A percentile compares a stretch with the other conserved stretches of the same genome.
phyloP scores from a whole-genome alignment of 805 yeast genomes.

The Hanseniaspora occidentalis region DNA sequence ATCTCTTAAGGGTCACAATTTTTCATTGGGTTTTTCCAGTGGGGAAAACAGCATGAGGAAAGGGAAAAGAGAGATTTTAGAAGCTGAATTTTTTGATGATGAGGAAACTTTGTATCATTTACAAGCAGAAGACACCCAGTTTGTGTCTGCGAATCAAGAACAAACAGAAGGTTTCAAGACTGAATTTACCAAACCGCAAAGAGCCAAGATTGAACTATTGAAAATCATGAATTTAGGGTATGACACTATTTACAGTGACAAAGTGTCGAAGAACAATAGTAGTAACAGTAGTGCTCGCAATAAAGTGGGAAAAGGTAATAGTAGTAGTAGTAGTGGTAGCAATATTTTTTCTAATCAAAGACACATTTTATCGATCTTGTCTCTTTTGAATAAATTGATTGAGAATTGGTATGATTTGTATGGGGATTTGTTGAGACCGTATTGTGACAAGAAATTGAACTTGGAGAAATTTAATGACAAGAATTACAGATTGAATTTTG shows the following conservation, averaged over 20 bases:
- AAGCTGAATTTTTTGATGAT: conserved; percentile 21
- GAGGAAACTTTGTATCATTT: conserved; percentile 21
- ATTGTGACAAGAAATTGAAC: conserved; percentile 22
- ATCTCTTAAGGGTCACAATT: too few species aligned
- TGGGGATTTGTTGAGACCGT: conserved; percentile 37
- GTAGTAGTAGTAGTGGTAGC: too few species aligned
- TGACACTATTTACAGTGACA: conserved; percentile 65
- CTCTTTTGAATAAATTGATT: conserved; percentile 62
- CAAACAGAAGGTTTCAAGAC: conserved; percentile 1
- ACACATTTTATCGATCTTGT: conserved; percentile 37
- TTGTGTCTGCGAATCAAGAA: conserved; percentile 4
- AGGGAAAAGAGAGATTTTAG: too few species aligned
- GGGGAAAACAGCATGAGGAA: too few species aligned
- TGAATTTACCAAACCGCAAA: conserved; percentile 30
- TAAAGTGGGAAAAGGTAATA: too few species aligned
- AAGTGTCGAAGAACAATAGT: conserved; percentile 34
- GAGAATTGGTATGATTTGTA: conserved; percentile 68
- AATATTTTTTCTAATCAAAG: too few species aligned
- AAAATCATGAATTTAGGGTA: conserved; percentile 74
- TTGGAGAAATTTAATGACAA: conserved; percentile 16
- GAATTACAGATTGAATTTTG: conserved; percentile 23
- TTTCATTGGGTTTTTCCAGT: too few species aligned
- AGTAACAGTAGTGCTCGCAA: too few species aligned
- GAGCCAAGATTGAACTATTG: conserved; percentile 68
- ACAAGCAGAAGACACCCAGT: conserved; percentile 4